Evolutionary conservation across 1,284 basidiomycete genomes (phyloP).

Genomic region (Lentinus polychrous): DNA sequence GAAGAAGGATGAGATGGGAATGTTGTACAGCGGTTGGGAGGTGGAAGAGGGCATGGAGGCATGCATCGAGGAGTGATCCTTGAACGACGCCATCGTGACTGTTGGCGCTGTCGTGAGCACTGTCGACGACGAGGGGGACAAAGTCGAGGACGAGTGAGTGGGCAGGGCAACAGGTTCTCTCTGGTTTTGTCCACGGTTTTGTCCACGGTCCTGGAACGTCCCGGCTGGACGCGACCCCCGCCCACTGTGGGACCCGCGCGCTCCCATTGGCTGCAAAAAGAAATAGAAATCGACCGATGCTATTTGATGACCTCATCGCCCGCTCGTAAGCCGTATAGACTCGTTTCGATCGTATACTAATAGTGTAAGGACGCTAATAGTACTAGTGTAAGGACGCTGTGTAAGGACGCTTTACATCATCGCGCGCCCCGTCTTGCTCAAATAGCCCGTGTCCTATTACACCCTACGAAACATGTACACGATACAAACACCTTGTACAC

Average conservation of each 20-base stretch:
- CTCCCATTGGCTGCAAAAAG: constrained; percentile 18
- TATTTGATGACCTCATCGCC: no score
- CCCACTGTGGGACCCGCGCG: neutral
- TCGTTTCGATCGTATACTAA: no score
- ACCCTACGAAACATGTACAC: no score
- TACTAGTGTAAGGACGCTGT: no score
- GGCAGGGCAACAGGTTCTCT: neutral
- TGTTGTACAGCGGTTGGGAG: constrained; percentile 33
- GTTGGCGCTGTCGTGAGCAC: neutral
- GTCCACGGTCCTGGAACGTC: neutral
- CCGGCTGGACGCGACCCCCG: neutral
- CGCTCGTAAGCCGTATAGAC: no score
- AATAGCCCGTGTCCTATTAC: no score
- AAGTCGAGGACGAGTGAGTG: neutral
- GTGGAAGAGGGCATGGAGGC: constrained; percentile 40
- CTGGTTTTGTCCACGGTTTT: neutral
- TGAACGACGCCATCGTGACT: constrained; percentile 20
- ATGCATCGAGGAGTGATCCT: constrained; percentile 27
- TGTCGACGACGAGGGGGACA: constrained; percentile 5
- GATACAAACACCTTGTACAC: no score
- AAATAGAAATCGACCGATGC: constrained; percentile 25
- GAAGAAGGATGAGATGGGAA: constrained; percentile 41
- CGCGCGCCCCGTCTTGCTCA: no score
- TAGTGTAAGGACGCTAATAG: no score
- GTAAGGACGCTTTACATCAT: no score